Evolutionary conservation across 2,329 filamentous ascomycete genomes (phyloP), one percentile per base, ranked within the genome.

Genomic region (Scedosporium apiospermum): DNA sequence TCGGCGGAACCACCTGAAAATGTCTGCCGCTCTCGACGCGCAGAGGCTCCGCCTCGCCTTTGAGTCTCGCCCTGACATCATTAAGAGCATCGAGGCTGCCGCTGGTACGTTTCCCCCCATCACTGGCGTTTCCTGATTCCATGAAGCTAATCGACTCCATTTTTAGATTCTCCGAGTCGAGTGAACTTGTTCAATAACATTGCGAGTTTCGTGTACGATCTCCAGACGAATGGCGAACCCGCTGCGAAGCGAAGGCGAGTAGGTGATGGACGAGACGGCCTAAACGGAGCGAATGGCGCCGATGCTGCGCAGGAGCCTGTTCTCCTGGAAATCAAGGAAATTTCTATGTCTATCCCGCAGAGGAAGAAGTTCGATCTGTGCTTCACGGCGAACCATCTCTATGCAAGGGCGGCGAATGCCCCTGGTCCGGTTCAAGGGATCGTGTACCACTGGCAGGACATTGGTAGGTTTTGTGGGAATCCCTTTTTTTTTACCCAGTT

Each of bases 331-430:
- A 77, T 88, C 64, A 86, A 85, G 71, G 86, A 88, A 55, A 85
- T 89, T 21, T 88, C 85, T 0, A 78, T 88, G n/a, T 82, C 84
- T 0, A 78, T 88, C 3, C 87, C 87, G 0, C 84, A 86, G 73
- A 78, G 87, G 65, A 89, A 89, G 74, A 89, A 88, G 72, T 85
- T 85, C 67, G 83, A 85, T 66, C 71, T 89, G 7, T 86, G 83
- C 71, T 82, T 88, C 65, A 88, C 85, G 2, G 73, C 78, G 5
- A 78, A 79, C 64, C 82, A 83, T 65, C 68, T 88, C 41, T 88
- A 87, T 65, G 84, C 84, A 14, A 78, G 81, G 42, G 75, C 76
- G 1, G 75, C 82, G 0, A 79, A 79, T 53, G 81, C 82, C 1
- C 78, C 78, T 1, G 74, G 76, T 26, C 82, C 83, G 0, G 76